phyloP scores from a whole-genome alignment of 441 rosid species.

The Euphorbia celastroides region DNA sequence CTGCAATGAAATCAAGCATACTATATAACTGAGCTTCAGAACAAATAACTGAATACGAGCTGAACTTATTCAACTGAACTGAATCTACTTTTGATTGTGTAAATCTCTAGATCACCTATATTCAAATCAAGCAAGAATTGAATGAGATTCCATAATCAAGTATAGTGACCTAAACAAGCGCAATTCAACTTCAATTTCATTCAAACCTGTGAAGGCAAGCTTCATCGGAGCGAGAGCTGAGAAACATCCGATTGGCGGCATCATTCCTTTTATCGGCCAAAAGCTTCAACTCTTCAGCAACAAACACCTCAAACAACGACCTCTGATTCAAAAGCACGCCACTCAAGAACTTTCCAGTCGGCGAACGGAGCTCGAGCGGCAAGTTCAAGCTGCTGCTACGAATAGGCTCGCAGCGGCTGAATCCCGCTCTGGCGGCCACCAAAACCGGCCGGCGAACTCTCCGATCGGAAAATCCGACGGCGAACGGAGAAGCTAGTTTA shows the following conservation, averaged over 20 bases:
- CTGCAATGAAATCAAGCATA: neutral
- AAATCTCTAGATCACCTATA: slow-evolving; percentile 2
- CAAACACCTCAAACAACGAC: slow-evolving; percentile 63
- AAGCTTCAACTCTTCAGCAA: slow-evolving; percentile 59
- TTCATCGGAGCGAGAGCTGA: slow-evolving; percentile 59
- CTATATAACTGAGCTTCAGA: neutral
- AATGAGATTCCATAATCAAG: neutral
- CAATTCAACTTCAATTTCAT: neutral
- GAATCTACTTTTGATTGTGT: neutral
- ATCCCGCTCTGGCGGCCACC: slow-evolving; percentile 45
- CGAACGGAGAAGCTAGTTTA: neutral
- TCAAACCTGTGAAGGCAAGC: slow-evolving; percentile 68
- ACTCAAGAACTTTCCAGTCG: slow-evolving; percentile 58
- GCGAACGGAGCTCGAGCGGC: slow-evolving; percentile 63
- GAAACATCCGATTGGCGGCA: slow-evolving; percentile 53
- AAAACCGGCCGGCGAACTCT: slow-evolving; percentile 4
- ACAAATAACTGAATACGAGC: neutral
- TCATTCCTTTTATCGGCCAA: slow-evolving; percentile 55
- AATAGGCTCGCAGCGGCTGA: slow-evolving; percentile 68
- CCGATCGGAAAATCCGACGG: neutral
- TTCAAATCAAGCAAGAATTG: neutral
- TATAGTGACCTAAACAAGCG: neutral
- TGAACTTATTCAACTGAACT: neutral
- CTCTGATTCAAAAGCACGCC: slow-evolving; percentile 67
- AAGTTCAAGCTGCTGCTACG: slow-evolving; percentile 47